Evolutionary conservation across 2,329 filamentous ascomycete species (phyloP), one percentile per base, ranked within the genome.

Genomic region (Sporothrix phasma): DNA sequence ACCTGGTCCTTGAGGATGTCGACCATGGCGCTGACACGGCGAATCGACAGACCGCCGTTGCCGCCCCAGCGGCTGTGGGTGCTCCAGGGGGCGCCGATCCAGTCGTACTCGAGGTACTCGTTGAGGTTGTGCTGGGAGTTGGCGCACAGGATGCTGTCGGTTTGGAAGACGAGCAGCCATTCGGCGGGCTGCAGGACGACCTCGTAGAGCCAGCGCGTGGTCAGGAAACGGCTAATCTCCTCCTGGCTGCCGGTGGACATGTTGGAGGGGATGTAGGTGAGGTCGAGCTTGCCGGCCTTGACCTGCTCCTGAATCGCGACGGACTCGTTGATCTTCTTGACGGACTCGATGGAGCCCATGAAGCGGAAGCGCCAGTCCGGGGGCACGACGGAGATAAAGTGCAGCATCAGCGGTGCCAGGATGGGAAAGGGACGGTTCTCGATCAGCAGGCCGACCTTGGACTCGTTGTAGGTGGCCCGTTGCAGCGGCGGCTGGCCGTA

Each of bases 311-410:
- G 76, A 70, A 82, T 78, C 46, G 80, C 78, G 15, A 76, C 71
- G 34, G 76, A 78, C 62, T 68, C 56, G 71, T 81, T 81, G 69
- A 83, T 70, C 66, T 69, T 69, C 41, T 73, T 72, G 31, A 83
- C 77, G 7, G 78, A 80, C 60, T 76, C 75, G 24, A 70, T 34
- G 15, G 78, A 81, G 62, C 81, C 81, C 76, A 83, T 81, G 75
- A 83, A 83, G 46, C 77, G 76, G 73, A 83, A 82, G 34, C 77
- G 78, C 82, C 82, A 84, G 73, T 84, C 81, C 1, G 80, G 78
- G 4, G 81, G 81, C 1, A 84, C 78, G 22, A 84, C 80, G 3
- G 78, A 75, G 67, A 83, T 83, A 73, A 84, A 82, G 70, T 84
- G 81, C 26, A 84, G 75, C 71, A 83, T 74, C 45, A 83, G 74